A percentile compares a stretch with the other conserved stretches of the same genome.
These are phyloP conservation scores for Phyllosticta citribraziliensis DNA, from an alignment of 2,329 filamentous ascomycete genomes.

Conservation along the genomic window DNA sequence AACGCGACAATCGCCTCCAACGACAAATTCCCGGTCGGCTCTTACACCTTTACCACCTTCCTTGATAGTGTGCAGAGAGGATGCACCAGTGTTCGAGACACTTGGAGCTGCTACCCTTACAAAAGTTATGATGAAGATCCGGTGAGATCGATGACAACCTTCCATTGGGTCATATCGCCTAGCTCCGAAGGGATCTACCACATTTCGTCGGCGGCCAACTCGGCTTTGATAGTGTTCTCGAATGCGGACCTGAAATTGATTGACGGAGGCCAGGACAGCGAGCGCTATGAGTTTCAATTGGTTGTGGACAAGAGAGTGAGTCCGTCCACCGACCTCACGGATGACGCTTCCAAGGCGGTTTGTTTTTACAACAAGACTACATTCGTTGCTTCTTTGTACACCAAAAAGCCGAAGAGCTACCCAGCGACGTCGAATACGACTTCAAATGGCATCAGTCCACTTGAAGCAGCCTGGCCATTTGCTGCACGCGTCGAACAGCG, in stretches of 20 bases:
- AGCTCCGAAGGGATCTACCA: slow-evolving; percentile 30
- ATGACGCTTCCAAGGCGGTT: slow-evolving; percentile 36
- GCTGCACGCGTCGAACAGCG: slow-evolving; percentile 47
- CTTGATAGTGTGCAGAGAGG: slow-evolving; percentile 43
- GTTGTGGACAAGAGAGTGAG: slow-evolving; percentile 43
- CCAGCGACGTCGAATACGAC: slow-evolving; percentile 18
- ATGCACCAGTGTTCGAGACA: slow-evolving; percentile 49
- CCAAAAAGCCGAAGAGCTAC: slow-evolving; percentile 37
- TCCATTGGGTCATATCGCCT: slow-evolving; percentile 51
- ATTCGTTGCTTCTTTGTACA: slow-evolving; percentile 52
- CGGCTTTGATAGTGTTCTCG: slow-evolving; percentile 47
- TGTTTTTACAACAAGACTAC: slow-evolving; percentile 51
- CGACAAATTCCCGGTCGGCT: slow-evolving; percentile 48
- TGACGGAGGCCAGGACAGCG: slow-evolving; percentile 38
- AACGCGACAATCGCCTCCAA: slow-evolving; percentile 14
- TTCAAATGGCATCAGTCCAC: background rate
- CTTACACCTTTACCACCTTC: slow-evolving; percentile 51
- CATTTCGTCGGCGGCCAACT: slow-evolving; percentile 48
- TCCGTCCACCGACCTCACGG: slow-evolving; percentile 36
- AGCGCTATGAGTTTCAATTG: slow-evolving; percentile 51
- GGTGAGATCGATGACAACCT: slow-evolving; percentile 39
- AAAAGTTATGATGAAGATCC: slow-evolving; percentile 36
- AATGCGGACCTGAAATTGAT: slow-evolving; percentile 42
- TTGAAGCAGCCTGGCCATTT: slow-evolving; percentile 48
- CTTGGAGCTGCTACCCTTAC: slow-evolving; percentile 55